Base-by-base conservation (phyloP, 2,329 filamentous ascomycete species). In the Basipetospora chlamydospora region DNA sequence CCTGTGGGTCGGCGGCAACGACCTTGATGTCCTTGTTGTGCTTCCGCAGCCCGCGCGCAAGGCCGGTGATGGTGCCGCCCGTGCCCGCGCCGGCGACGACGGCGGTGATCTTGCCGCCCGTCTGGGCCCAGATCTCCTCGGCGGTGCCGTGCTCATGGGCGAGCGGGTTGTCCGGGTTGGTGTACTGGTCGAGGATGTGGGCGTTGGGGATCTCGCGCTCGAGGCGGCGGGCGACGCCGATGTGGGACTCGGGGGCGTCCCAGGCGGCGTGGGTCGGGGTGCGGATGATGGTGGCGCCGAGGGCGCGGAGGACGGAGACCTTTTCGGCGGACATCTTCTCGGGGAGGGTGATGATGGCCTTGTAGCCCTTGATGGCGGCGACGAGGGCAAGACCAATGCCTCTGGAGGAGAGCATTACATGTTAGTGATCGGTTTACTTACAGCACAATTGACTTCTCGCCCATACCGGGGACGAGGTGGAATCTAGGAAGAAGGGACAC, bases 281-380 rank as follows among this genome's bases (percentile, higher is more conserved):
- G 38, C 90, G 80, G 56, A 98, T 95, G 59, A 98, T 96, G 53
- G 92, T 95, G 28, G 90, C 90, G 44, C 88, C 88, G 36, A 98
- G 72, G 21, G 90, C 88, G 49, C 86, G 82, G 43, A 98, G 70
- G 20, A 98, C 90, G 2, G 88, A 81, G 26, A 98, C 90, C 61
- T 98, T 98, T 61, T 98, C 90, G 33, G 86, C 82, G 2, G 86
- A 95, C 90, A 98, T 98, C 69, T 98, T 98, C 64, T 98, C 90
- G 35, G 90, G 90, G 31, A 98, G 74, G 9, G 90, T 98, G 58
- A 98, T 98, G 61, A 98, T 96, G 28, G 87, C 92, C 61, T 88
- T 88, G 70, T 96, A 98, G 46, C 87, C 88, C 66, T 95, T 96
- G 52, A 98, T 82, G 12, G 90, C 90, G 40, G 76, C 88, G 13